Conservation (phyloP, 768 basidiomycete species). For the Nevesoporus exiguus region DNA sequence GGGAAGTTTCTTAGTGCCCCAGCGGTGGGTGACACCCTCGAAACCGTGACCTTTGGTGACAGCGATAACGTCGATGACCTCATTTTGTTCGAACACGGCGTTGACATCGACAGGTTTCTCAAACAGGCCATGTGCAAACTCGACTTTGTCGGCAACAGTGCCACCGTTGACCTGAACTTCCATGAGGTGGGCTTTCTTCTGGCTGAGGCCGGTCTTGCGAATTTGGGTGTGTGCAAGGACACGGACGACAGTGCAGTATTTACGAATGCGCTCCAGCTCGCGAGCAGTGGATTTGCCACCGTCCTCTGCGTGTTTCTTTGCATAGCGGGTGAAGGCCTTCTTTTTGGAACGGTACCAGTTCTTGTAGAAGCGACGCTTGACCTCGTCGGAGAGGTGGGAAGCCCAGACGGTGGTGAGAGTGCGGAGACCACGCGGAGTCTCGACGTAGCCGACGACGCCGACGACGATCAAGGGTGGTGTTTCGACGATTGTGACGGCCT, state of each 20-base stretch:
- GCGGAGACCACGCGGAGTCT: conserved; percentile 98
- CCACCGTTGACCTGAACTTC: conserved; percentile 99
- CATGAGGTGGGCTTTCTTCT: conserved; percentile 99
- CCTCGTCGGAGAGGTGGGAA: conserved; percentile 93
- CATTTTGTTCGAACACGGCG: conserved; percentile 92
- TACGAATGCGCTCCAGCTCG: conserved; percentile 98
- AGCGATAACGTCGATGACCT: conserved; percentile 94
- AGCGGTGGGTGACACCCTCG: conserved; percentile 98
- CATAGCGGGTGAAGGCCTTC: conserved; percentile 99
- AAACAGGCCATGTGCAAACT: conserved; percentile 89
- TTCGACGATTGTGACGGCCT: conserved; percentile 94
- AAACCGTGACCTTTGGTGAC: conserved; percentile 99
- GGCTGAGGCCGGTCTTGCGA: conserved; percentile 93
- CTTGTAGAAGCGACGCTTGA: conserved; percentile 99
- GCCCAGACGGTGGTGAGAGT: conserved; percentile 99
- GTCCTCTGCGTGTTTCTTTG: conserved; percentile 98
- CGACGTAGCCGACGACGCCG: conserved; percentile 98
- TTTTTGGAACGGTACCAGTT: conserved; percentile 99
- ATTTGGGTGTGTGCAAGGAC: conserved; percentile 99
- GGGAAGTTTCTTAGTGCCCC: conserved; percentile 99
- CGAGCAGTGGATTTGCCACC: conserved; percentile 87
- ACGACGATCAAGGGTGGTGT: conserved; percentile 96
- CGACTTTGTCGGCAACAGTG: conserved; percentile 93
- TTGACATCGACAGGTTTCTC: conserved; percentile 91
- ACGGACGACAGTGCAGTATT: conserved; percentile 99